These are phyloP conservation scores for Coemansia sp. DNA, from an alignment of 192 early-diverging fungal species.

Conservation along the genomic window DNA sequence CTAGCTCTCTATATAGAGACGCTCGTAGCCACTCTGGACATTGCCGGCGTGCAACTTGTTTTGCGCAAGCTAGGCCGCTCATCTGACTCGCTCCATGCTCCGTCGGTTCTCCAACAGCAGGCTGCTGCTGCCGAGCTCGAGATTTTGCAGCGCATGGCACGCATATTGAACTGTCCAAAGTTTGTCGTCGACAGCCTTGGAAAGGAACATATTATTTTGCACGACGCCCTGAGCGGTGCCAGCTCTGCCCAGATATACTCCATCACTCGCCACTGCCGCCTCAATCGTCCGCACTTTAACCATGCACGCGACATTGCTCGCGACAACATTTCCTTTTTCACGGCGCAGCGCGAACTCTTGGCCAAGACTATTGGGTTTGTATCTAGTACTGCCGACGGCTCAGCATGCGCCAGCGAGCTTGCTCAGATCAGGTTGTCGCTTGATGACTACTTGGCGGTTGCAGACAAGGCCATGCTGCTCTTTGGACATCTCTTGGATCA, in stretches of 20 bases:
- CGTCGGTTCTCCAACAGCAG: slow-evolving; percentile 6
- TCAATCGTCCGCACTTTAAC: slow-evolving; percentile 42
- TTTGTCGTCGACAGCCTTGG: slow-evolving; percentile 28
- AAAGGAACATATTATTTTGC: slow-evolving; percentile 39
- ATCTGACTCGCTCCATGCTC: slow-evolving; percentile 29
- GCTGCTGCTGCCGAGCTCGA: slow-evolving; percentile 18
- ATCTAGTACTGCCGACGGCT: background rate
- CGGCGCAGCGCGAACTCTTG: slow-evolving; percentile 16
- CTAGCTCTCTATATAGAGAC: slow-evolving; percentile 36
- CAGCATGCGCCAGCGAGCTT: slow-evolving; percentile 3
- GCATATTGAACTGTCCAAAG: slow-evolving; percentile 40
- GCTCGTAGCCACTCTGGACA: slow-evolving; percentile 37
- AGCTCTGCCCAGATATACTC: slow-evolving; percentile 10
- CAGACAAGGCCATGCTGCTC: slow-evolving; percentile 27
- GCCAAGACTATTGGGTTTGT: background rate
- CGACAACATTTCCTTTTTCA: slow-evolving; percentile 39
- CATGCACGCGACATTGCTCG: slow-evolving; percentile 42
- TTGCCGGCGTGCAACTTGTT: slow-evolving; percentile 34
- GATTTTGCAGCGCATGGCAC: slow-evolving; percentile 31
- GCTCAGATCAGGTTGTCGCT: slow-evolving; percentile 4
- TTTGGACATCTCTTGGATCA: slow-evolving; percentile 37
- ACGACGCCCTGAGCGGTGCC: slow-evolving; percentile 6
- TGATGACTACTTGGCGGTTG: slow-evolving; percentile 23
- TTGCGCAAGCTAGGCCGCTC: slow-evolving; percentile 49
- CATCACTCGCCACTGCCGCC: slow-evolving; percentile 42